Base-by-base conservation (phyloP, 169 alveolate species). In the Cryptosporidium meleagridis region DNA sequence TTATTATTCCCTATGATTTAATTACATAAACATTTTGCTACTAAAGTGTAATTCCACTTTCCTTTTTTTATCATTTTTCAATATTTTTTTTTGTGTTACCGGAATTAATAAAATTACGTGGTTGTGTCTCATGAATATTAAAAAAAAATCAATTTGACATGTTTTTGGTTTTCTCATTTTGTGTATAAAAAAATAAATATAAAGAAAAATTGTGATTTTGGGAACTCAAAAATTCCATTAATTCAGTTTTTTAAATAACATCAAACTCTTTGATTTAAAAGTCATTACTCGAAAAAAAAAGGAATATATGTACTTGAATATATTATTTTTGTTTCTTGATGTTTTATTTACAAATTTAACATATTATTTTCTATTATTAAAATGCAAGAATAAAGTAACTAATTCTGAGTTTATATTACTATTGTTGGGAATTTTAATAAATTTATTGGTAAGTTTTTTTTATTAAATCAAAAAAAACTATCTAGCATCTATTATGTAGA, bases 361-460 rank as follows among this genome's bases (percentile, higher is more conserved):
- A 8, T 37, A 65, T 37, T 65, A 65, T 37, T n/a, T 65, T 37
- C 14, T 65, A n/a, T 3, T 65, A 35, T 9, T 65, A 35, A 35
- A 8, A 65, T 33, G 72, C 48, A 65, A 35, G 21, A 65, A 35
- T 2, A 65, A 37, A 37, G 31, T 33, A 14, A 37, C 51, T n/a
- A n/a, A 35, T 9, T 65, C 72, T 65, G 72, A 65, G 23, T 16
- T 33, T 3, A 65, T 21, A 35, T 37, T 33, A 33, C 48, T 65
- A 35, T 33, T 65, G 48, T 0, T 65, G 53, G 51, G 45, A 10
- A 35, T 65, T 10, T 53, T 53, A 31, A 23, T 31, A 29, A 37
- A 35, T 33, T 33, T 65, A 8, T 14, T 65, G 72, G 72, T 65
- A 65, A 65, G 72, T 65, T 65, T 55, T 18, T 26, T n/a, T 6